A percentile compares a stretch with the other conserved stretches of the same genome.
phyloP scores from a whole-genome alignment of 805 yeast genomes.

The Monosporozyma yasuniensis region DNA sequence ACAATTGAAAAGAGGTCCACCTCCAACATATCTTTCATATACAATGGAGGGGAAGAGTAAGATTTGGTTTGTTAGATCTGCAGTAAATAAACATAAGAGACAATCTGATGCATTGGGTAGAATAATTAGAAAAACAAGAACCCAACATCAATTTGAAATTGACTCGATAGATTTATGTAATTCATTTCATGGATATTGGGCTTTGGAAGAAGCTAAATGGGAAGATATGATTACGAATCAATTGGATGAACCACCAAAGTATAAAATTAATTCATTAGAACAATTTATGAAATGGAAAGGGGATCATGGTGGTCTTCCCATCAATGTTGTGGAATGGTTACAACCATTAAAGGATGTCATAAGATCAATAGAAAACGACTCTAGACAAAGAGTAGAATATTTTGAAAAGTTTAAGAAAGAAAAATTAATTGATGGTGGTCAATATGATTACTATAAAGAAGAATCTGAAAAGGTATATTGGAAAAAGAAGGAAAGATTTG shows the following conservation, averaged over 20 bases:
- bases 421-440: constrained; percentile 14
- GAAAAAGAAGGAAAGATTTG: constrained; percentile 17
- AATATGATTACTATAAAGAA: constrained; percentile 10
- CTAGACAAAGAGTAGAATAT: constrained; percentile 6
- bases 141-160: constrained; percentile 14
- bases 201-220: constrained; percentile 27
- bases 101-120: constrained; percentile 21
- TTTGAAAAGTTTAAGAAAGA: constrained; percentile 15
- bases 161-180: constrained; percentile 12
- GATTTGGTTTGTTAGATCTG: constrained; percentile 27
- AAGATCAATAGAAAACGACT: constrained; percentile 3
- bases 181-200: constrained; percentile 15
- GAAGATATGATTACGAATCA: constrained; percentile 10
- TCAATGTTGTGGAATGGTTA: constrained; percentile 20
- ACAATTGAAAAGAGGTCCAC: constrained; percentile 22
- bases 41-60: constrained; percentile 20
- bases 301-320: background rate
- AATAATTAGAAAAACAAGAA: constrained; percentile 17
- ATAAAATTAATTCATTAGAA: constrained; percentile 1
- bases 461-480: constrained; percentile 20
- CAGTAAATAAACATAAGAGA: constrained; percentile 19
- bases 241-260: background rate
- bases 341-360: constrained; percentile 16
- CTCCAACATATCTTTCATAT: constrained; percentile 13
- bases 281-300: background rate